Percentiles rank a stretch among this genome's conserved stretches.
phyloP scores from a whole-genome alignment of 495 filamentous ascomycete genomes.

The Amniculicola lignicola region DNA sequence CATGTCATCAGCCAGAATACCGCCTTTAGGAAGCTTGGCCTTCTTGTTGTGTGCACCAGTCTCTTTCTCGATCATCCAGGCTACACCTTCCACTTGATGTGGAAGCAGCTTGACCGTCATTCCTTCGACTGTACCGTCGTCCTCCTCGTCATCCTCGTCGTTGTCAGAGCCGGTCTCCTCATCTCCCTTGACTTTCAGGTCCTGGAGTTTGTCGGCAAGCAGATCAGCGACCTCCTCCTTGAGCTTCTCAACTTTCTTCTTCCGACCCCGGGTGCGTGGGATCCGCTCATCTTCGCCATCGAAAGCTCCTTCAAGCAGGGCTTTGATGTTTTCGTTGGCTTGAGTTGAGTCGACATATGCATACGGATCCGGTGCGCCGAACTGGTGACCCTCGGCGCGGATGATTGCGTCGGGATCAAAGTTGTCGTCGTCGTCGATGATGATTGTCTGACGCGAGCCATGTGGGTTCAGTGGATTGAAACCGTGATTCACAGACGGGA shows the following conservation, averaged over 20 bases:
- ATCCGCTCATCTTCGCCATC: slow-evolving; percentile 73
- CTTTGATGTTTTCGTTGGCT: slow-evolving; percentile 82
- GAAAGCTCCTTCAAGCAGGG: slow-evolving; percentile 78
- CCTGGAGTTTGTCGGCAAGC: slow-evolving; percentile 58
- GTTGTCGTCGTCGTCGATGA: slow-evolving; percentile 35
- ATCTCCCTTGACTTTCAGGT: slow-evolving; percentile 51
- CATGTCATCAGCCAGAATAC: slow-evolving; percentile 88
- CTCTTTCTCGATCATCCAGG: slow-evolving; percentile 91
- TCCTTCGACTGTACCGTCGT: slow-evolving; percentile 73
- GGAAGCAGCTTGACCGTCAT: slow-evolving; percentile 82
- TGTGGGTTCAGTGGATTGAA: slow-evolving; percentile 19
- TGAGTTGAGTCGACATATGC: slow-evolving; percentile 73
- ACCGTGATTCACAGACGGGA: slow-evolving; percentile 32
- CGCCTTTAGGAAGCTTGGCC: slow-evolving; percentile 76
- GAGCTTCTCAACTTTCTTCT: slow-evolving; percentile 46
- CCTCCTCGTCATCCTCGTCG: slow-evolving; percentile 65
- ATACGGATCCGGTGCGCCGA: slow-evolving; percentile 53
- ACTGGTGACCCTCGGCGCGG: slow-evolving; percentile 31
- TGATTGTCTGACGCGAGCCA: slow-evolving; percentile 18
- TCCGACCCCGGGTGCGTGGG: slow-evolving; percentile 51
- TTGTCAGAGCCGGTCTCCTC: slow-evolving; percentile 44
- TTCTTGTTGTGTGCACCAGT: slow-evolving; percentile 69
- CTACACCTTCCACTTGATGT: slow-evolving; percentile 87
- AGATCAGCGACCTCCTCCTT: slow-evolving; percentile 47
- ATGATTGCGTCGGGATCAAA: slow-evolving; percentile 45